Percentiles rank a stretch among this genome's conserved stretches.
Evolutionary conservation across 2,329 filamentous ascomycete genomes (phyloP).

Genomic region (Hypoxylon sp.): DNA sequence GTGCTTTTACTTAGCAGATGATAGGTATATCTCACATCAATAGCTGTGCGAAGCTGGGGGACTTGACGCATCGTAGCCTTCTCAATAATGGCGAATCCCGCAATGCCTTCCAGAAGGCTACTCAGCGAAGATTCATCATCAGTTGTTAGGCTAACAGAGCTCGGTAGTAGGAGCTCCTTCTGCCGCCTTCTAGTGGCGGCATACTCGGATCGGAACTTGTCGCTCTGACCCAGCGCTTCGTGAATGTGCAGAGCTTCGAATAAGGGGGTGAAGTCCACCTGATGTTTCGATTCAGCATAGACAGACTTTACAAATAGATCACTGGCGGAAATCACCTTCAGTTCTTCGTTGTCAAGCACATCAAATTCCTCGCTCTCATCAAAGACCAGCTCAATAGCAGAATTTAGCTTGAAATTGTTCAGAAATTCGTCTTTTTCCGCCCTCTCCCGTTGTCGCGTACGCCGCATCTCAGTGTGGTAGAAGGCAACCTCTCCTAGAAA

Average conservation of each 20-base stretch:
- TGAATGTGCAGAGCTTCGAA: constrained; percentile 98
- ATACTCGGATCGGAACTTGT: constrained; percentile 92
- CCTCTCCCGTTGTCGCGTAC: constrained; percentile 85
- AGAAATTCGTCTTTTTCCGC: constrained; percentile 82
- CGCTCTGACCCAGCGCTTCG: constrained; percentile 90
- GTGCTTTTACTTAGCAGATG: constrained; percentile 3
- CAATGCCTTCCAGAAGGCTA: constrained; percentile 91
- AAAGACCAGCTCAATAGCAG: constrained; percentile 93
- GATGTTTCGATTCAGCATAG: constrained; percentile 20
- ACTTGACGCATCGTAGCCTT: constrained; percentile 91
- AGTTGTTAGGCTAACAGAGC: constrained; percentile 80
- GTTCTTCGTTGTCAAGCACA: constrained; percentile 92
- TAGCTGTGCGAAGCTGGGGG: constrained; percentile 83
- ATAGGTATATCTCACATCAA: constrained; percentile 74
- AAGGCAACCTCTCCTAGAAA: constrained; percentile 97
- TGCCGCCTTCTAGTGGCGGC: constrained; percentile 91
- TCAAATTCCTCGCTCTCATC: constrained; percentile 98
- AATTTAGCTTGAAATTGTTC: constrained; percentile 90
- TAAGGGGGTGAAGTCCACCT: constrained; percentile 90
- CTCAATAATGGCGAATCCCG: constrained; percentile 96
- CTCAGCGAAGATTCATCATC: constrained; percentile 91
- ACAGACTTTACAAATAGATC: background rate
- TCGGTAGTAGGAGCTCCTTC: constrained; percentile 89
- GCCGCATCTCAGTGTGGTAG: constrained; percentile 92
- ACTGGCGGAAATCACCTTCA: constrained; percentile 66